Evolutionary conservation across 345 rosid species (phyloP).

Genomic region (Anacardium occidentale): DNA sequence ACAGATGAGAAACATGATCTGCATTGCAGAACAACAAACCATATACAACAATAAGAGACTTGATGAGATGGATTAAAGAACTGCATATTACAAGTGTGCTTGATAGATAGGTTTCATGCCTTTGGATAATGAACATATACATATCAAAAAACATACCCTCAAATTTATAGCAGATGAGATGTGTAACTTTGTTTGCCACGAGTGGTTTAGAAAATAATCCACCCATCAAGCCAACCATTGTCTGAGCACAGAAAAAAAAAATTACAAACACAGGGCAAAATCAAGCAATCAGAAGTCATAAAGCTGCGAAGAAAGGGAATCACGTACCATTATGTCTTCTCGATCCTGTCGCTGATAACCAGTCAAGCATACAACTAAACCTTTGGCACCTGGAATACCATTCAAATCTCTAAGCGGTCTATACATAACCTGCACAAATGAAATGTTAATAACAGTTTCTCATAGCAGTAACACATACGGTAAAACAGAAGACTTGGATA

Average conservation of each 20-base stretch:
- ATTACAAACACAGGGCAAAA: not conserved
- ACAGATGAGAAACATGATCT: not conserved
- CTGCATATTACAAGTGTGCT: not conserved
- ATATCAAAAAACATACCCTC: constrained; percentile 68
- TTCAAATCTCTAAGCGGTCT: constrained; percentile 71
- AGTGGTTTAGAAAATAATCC: constrained; percentile 86
- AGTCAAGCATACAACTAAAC: constrained; percentile 72
- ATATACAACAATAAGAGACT: not conserved
- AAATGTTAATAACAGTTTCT: not conserved
- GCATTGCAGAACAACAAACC: not conserved
- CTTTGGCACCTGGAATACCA: constrained; percentile 75
- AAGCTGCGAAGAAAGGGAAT: constrained; percentile 7
- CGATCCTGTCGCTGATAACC: constrained; percentile 91
- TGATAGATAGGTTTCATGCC: not conserved
- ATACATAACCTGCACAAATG: constrained; percentile 60
- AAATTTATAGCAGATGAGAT: constrained; percentile 93
- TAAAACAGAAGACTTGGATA: not conserved
- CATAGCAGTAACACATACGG: not conserved
- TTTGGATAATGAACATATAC: not conserved
- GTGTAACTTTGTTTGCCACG: constrained; percentile 84
- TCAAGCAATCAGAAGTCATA: constrained; percentile 10
- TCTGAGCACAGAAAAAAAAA: constrained; percentile 38
- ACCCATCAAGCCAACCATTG: constrained; percentile 93
- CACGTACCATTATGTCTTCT: constrained; percentile 81
- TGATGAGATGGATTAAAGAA: not conserved